Evolutionary conservation across 768 basidiomycete genomes (phyloP), one percentile per base, ranked within the genome.

Genomic region (Lactifluus hygrophoroides): DNA sequence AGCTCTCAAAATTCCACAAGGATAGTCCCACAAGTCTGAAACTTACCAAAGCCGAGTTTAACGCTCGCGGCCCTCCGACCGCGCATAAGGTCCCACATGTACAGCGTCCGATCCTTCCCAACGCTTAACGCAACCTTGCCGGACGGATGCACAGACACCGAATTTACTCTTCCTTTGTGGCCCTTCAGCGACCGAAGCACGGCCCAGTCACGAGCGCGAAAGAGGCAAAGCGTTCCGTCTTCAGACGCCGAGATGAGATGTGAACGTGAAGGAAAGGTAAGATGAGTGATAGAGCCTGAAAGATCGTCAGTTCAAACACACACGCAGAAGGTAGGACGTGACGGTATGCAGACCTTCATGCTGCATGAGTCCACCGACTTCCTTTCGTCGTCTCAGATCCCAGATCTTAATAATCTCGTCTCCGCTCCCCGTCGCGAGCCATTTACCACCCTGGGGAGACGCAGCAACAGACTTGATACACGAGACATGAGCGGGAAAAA

Each of bases 51-150:
- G 21, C 91, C 90, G 5, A 99, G 71, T 68, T 94, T 94, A 46
- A 83, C 87, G 69, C 93, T 92, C 7, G 91, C 92, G 11, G 83
- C 83, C 3, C 91, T 90, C 69, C 88, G 87, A 0, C 95, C 95
- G 45, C 94, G 77, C 90, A 97, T 94, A 49, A 99, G 75, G 76
- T 99, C 96, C 96, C 96, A 99, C 94, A 99, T 96, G 43, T 94
- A 80, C 58, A 98, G 64, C 3, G 89, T 90, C 63, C 80, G 78
- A 67, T 98, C 96, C 66, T 85, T 86, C 7, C 96, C 95, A 0
- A 97, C 93, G 60, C 86, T 92, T 40, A 99, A 71, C 0, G 87
- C 94, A 17, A 97, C 81, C 66, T 97, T 90, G 6, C 94, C 91
- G 0, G 90, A 88, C 0, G 93, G 95, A 67, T 99, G 96, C 3